Evolutionary conservation across 2,329 filamentous ascomycete species (phyloP).

Genomic region (Hymenotorrendiella dingleyae): DNA sequence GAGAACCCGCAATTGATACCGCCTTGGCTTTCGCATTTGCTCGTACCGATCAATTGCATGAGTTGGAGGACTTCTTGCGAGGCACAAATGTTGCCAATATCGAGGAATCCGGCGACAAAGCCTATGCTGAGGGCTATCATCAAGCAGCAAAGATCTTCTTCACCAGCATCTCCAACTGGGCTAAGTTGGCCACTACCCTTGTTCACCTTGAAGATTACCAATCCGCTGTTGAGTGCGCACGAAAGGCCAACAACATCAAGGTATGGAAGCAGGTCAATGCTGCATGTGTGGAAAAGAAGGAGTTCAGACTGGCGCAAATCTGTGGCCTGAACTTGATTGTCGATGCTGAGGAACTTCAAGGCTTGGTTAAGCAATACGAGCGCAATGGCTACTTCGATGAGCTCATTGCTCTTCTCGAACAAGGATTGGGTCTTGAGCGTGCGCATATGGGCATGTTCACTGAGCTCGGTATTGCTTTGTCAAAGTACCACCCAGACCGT

Average conservation of each 20-base stretch:
- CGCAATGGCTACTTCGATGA: slow-evolving; percentile 97
- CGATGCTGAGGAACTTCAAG: slow-evolving; percentile 89
- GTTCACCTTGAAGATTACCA: slow-evolving; percentile 98
- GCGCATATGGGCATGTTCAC: slow-evolving; percentile 96
- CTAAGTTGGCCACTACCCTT: slow-evolving; percentile 93
- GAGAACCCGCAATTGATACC: slow-evolving; percentile 90
- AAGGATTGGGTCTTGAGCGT: slow-evolving; percentile 80
- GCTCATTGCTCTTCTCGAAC: slow-evolving; percentile 88
- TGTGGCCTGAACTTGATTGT: slow-evolving; percentile 97
- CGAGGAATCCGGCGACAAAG: slow-evolving; percentile 96
- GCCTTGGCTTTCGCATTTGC: slow-evolving; percentile 91
- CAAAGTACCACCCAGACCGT: slow-evolving; percentile 90
- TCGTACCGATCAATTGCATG: slow-evolving; percentile 81
- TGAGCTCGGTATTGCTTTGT: slow-evolving; percentile 81
- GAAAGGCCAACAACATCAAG: slow-evolving; percentile 98
- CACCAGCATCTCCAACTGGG: slow-evolving; percentile 98
- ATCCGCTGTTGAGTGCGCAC: slow-evolving; percentile 91
- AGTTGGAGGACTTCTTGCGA: slow-evolving; percentile 94
- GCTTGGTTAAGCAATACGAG: slow-evolving; percentile 95
- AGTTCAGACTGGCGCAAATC: slow-evolving; percentile 97
- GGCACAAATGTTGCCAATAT: slow-evolving; percentile 92
- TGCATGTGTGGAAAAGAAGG: slow-evolving; percentile 94
- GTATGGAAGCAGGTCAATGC: slow-evolving; percentile 99
- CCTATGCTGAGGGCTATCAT: slow-evolving; percentile 87
- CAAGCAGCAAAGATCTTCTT: slow-evolving; percentile 99